Evolutionary conservation across 495 filamentous ascomycete species (phyloP).

Genomic region (Neurospora tetraspora): DNA sequence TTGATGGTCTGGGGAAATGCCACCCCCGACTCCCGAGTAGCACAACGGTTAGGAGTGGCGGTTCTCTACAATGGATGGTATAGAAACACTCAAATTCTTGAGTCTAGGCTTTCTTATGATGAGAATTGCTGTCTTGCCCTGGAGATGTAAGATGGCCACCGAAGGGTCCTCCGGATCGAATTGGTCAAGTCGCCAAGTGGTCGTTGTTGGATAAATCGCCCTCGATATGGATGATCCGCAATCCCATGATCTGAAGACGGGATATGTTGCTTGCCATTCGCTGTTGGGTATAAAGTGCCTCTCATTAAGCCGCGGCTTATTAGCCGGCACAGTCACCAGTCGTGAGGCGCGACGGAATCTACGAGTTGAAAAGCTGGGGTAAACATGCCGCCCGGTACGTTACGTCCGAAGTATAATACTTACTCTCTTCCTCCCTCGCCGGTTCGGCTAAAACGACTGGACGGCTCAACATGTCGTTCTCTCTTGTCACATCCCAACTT

Average conservation of each 20-base stretch:
- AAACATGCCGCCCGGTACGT: neutral
- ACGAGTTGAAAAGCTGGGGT: neutral
- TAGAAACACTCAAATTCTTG: neutral
- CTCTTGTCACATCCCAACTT: neutral
- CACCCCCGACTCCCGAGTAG: neutral
- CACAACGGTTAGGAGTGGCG: neutral
- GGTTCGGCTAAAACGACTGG: neutral
- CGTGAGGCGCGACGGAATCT: neutral
- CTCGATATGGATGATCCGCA: neutral
- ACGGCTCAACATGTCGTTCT: neutral
- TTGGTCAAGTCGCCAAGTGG: slow-evolving; percentile 13
- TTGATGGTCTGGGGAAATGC: neutral
- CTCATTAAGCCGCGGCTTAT: slow-evolving; percentile 14
- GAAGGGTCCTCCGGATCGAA: neutral
- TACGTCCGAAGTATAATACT: neutral
- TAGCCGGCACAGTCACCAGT: slow-evolving; percentile 5
- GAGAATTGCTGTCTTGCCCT: neutral
- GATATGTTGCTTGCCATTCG: slow-evolving; percentile 13
- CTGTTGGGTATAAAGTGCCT: slow-evolving; percentile 8
- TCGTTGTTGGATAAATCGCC: slow-evolving; percentile 22
- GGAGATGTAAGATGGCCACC: neutral
- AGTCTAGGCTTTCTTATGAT: neutral
- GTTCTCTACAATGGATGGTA: neutral
- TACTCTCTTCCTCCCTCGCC: neutral
- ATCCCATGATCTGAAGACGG: slow-evolving; percentile 21